Evolutionary conservation across 129 eudicot genomes (phyloP).

Genomic region (Scalesia atractyloides): DNA sequence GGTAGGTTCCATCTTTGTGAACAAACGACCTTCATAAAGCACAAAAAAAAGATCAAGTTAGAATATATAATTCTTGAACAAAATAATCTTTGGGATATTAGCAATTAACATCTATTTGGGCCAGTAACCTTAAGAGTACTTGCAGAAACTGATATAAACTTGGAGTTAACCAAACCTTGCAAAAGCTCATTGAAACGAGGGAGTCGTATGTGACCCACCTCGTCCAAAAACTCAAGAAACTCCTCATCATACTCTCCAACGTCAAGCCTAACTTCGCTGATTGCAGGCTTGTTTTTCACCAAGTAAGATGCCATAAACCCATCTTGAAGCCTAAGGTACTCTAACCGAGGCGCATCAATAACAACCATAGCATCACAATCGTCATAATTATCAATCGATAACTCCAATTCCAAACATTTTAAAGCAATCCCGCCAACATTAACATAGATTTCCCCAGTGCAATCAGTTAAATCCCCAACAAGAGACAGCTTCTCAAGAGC

Average conservation of each 20-base stretch:
- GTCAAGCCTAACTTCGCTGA: slow-evolving; percentile 27
- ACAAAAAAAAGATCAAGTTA: slow-evolving; percentile 12
- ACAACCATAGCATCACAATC: slow-evolving; percentile 39
- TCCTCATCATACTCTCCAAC: slow-evolving; percentile 35
- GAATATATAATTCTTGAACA: neutral
- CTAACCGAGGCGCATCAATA: slow-evolving; percentile 28
- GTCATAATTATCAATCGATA: slow-evolving; percentile 25
- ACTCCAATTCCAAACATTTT: slow-evolving; percentile 34
- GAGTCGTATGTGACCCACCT: slow-evolving; percentile 22
- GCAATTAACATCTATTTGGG: neutral
- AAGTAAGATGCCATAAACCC: slow-evolving; percentile 24
- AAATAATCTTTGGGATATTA: neutral
- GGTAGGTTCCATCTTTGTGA: slow-evolving; percentile 33
- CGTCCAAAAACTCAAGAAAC: slow-evolving; percentile 34
- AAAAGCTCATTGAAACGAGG: slow-evolving; percentile 25
- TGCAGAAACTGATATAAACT: slow-evolving; percentile 34
- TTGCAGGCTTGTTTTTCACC: slow-evolving; percentile 30
- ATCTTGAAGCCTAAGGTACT: slow-evolving; percentile 35
- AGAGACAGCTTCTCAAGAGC: slow-evolving; percentile 28
- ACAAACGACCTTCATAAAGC: slow-evolving; percentile 19
- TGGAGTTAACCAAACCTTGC: slow-evolving; percentile 19
- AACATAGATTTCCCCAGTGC: slow-evolving; percentile 26
- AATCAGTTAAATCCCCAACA: slow-evolving; percentile 29
- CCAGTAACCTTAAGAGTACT: slow-evolving; percentile 28
- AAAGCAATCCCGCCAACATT: slow-evolving; percentile 20